These are phyloP conservation scores for Globisporangium recalcitrans DNA, from an alignment of 352 stramenopile species.

Conservation along the genomic window DNA sequence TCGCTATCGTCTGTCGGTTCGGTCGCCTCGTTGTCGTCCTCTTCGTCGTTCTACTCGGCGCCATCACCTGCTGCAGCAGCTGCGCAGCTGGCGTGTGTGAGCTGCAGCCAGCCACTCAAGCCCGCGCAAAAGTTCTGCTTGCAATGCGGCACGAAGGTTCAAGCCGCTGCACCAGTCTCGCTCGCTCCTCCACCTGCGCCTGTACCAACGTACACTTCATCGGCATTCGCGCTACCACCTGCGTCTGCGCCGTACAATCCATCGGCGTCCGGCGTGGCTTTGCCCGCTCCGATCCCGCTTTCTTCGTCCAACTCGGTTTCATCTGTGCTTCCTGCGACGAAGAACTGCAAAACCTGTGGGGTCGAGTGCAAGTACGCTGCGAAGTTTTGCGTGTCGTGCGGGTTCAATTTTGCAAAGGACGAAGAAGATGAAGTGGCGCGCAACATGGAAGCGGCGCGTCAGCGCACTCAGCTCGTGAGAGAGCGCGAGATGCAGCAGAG, in stretches of 20 bases:
- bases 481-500: slow-evolving; percentile 60
- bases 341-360: slow-evolving; percentile 59
- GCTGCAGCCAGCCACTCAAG: slow-evolving; percentile 50
- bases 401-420: slow-evolving; percentile 72
- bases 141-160: slow-evolving; percentile 65
- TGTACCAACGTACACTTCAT: slow-evolving; percentile 10
- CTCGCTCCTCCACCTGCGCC: slow-evolving; percentile 1
- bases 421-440: slow-evolving; percentile 75
- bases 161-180: not conserved
- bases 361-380: slow-evolving; percentile 69
- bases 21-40: slow-evolving; percentile 14
- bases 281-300: slow-evolving; percentile 56
- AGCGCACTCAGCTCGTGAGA: slow-evolving; percentile 38
- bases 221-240: slow-evolving; percentile 23
- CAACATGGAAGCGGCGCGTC: slow-evolving; percentile 61
- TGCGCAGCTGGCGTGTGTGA: slow-evolving; percentile 26
- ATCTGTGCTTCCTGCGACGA: slow-evolving; percentile 34
- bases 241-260: slow-evolving; percentile 27
- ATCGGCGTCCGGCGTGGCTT: slow-evolving; percentile 29
- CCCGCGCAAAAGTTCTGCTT: slow-evolving; percentile 71
- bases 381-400: slow-evolving; percentile 81
- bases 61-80: slow-evolving; percentile 9
- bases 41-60: slow-evolving; percentile 13
- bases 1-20: slow-evolving; percentile 30
- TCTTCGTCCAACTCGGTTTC: slow-evolving; percentile 29